Evolutionary conservation across 176 grass and related monocot species (phyloP), one percentile per base, ranked within the genome.

Genomic region (Zoysia pacifica): DNA sequence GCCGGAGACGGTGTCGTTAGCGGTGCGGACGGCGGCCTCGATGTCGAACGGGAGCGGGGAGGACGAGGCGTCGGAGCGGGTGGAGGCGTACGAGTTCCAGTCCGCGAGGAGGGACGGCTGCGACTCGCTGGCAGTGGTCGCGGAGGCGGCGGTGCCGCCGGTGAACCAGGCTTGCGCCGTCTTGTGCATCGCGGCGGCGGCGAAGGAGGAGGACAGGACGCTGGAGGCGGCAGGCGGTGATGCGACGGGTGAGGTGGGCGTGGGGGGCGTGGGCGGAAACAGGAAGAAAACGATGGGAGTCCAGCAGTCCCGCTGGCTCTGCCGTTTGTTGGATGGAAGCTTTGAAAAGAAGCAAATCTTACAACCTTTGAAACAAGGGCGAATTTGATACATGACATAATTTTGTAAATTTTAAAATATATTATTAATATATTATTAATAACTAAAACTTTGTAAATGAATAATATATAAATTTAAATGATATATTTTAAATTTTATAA

Each of bases 151-250:
- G 10, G 81, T 2, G 5, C 90, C 88, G 45, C 90, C 86, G 7
- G 84, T 85, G 86, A 98, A 98, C 95, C 95, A 98, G 67, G 90
- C 86, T 84, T 98, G 95, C 60, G 95, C 92, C 48, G 92, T 93
- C 58, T 91, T 91, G 42, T 93, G 92, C 95, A 98, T 91, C 66
- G 72, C 64, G 44, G 69, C 20, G 37, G 45, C 2, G 39, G 75
- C 3, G 9, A 20, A 19, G 18, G 9, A 35, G 59, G 28, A 28
- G 28, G 28, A 28, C 28, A 28, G 28, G 28, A 28, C 28, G 28
- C 28, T 28, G 28, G 56, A 28, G 18, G 3, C 9, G n/a, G 58
- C 19, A 28, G 2, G 59, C 5, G 58, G 7, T 61, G 60, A 61
- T 70, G 6, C 66, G 79, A 36, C 16, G 69, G 18, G 35, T 70